A percentile compares a stretch with the other conserved stretches of the same genome.
These are phyloP conservation scores for Mucor indicus DNA, from an alignment of 371 early-diverging fungal species.

Conservation along the genomic window DNA sequence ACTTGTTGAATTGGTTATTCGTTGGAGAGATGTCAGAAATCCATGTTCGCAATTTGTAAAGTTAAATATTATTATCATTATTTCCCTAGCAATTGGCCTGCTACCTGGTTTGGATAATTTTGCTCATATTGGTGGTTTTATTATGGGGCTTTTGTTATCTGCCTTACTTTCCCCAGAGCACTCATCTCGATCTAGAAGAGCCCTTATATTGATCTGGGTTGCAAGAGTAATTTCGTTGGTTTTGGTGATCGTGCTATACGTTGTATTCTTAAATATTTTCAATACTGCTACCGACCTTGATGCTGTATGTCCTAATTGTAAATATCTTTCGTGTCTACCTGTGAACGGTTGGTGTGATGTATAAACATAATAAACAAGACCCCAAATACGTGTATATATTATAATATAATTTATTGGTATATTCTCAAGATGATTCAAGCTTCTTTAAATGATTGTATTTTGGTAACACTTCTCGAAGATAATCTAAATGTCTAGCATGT, in stretches of 20 bases:
- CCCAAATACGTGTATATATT: no score
- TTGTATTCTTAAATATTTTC: slow-evolving; percentile 38
- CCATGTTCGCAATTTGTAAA: slow-evolving; percentile 66
- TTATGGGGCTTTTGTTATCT: slow-evolving; percentile 49
- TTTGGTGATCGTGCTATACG: slow-evolving; percentile 31
- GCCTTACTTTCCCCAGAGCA: slow-evolving; percentile 38
- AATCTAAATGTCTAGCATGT: slow-evolving; percentile 74
- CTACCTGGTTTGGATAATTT: slow-evolving; percentile 77
- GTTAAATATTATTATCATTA: slow-evolving; percentile 53
- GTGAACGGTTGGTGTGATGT: slow-evolving; percentile 38
- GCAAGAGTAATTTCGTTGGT: slow-evolving; percentile 31
- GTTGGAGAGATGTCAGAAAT: slow-evolving; percentile 61
- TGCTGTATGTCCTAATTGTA: slow-evolving; percentile 40
- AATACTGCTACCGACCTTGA: slow-evolving; percentile 33
- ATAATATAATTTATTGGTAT: not conserved
- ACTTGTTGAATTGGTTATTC: slow-evolving; percentile 66
- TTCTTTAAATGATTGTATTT: slow-evolving; percentile 64
- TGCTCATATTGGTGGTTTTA: slow-evolving; percentile 66
- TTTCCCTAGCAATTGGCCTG: slow-evolving; percentile 69
- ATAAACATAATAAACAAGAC: not conserved
- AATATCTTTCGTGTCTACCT: slow-evolving; percentile 42
- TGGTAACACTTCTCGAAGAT: slow-evolving; percentile 62
- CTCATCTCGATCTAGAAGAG: slow-evolving; percentile 25
- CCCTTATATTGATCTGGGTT: slow-evolving; percentile 31
- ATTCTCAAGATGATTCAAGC: slow-evolving; percentile 18